Percentiles rank a stretch among this genome's conserved stretches.
Evolutionary conservation across 257 asterid species (phyloP).

Genomic region (Cordia subcordata): DNA sequence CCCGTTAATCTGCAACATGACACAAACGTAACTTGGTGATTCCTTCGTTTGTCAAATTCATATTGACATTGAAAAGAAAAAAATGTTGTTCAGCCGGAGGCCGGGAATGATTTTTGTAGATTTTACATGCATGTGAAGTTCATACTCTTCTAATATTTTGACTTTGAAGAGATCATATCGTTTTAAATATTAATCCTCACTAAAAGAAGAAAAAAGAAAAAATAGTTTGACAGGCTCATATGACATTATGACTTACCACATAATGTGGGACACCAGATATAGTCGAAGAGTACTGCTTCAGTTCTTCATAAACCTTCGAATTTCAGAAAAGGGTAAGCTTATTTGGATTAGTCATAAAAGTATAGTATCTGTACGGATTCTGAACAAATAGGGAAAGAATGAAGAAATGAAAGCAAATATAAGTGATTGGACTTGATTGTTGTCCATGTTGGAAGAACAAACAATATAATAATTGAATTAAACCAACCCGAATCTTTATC

Average conservation of each 20-base stretch:
- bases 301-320: slow-evolving; percentile 55
- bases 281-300: slow-evolving; percentile 39
- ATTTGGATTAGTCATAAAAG: too few relatives aligned
- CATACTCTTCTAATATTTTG: too few relatives aligned
- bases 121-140: too few relatives aligned
- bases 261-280: slow-evolving; percentile 71
- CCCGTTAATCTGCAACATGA: slow-evolving; percentile 51
- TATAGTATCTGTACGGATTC: neutral
- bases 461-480: too few relatives aligned
- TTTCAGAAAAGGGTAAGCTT: neutral
- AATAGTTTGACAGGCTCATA: neutral
- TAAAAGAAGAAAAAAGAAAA: too few relatives aligned
- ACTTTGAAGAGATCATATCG: too few relatives aligned
- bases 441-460: too few relatives aligned
- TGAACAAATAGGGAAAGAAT: neutral
- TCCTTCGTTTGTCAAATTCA: neutral
- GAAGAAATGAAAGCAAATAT: neutral
- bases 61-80: neutral
- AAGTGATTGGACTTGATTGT: neutral
- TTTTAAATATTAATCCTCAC: too few relatives aligned
- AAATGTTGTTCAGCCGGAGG: too few relatives aligned
- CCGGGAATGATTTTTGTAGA: too few relatives aligned
- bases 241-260: slow-evolving; percentile 47
- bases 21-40: neutral
- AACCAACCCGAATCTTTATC: too few relatives aligned